These are phyloP conservation scores for Trichoderma koningiopsis DNA, from an alignment of 2,329 filamentous ascomycete genomes.

Conservation along the genomic window DNA sequence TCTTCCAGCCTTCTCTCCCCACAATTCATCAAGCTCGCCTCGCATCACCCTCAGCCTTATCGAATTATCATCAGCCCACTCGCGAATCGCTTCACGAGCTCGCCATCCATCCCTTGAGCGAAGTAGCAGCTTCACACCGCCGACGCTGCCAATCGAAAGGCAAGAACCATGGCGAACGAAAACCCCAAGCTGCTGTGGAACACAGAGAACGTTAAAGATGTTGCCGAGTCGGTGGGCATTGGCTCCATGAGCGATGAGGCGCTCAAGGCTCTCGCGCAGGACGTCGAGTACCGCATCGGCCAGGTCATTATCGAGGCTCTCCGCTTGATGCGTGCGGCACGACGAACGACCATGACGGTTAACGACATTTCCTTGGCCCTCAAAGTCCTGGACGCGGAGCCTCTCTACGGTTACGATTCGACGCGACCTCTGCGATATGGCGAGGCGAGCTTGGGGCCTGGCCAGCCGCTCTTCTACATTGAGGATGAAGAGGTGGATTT, in stretches of 20 bases:
- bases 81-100: neutral
- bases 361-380: conserved; percentile 88
- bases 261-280: conserved; percentile 82
- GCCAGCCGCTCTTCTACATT: conserved; percentile 94
- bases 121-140: conserved; percentile 3
- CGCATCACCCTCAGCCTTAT: conserved; percentile 9
- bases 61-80: neutral
- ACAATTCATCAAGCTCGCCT: conserved; percentile 13
- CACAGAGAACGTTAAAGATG: conserved; percentile 90
- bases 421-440: conserved; percentile 87
- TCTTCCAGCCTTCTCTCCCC: conserved; percentile 8
- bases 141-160: neutral
- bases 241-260: conserved; percentile 79
- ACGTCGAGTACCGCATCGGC: conserved; percentile 92
- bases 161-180: conserved; percentile 41
- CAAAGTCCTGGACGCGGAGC: conserved; percentile 86
- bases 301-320: conserved; percentile 93
- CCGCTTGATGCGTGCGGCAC: conserved; percentile 92
- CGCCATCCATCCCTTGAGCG: neutral
- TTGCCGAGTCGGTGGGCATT: conserved; percentile 94
- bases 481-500: conserved; percentile 99
- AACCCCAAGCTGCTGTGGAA: conserved; percentile 78
- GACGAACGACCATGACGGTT: conserved; percentile 83
- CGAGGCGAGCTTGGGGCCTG: conserved; percentile 89
- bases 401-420: conserved; percentile 94